These are phyloP conservation scores for Musa itinerans DNA, from an alignment of 176 grass and related monocot genomes.

Conservation along the genomic window DNA sequence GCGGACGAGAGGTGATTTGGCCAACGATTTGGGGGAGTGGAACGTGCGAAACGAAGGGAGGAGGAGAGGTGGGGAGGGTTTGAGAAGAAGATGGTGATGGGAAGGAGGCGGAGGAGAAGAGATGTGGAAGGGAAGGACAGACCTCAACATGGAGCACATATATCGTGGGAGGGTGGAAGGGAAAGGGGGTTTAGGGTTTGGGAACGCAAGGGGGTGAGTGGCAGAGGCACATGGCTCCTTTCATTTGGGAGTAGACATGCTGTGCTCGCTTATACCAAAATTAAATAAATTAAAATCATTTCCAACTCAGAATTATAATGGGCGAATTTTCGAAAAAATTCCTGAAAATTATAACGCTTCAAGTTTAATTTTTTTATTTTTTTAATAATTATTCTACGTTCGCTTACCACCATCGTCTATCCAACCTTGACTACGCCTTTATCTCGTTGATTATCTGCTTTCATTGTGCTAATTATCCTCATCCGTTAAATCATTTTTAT, in stretches of 20 bases:
- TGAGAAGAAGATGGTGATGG: not conserved
- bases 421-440: too few relatives aligned
- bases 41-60: not conserved
- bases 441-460: fast-evolving
- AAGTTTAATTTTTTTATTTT: too few relatives aligned
- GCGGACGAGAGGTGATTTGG: not conserved
- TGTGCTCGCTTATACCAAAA: not conserved
- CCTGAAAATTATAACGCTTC: too few relatives aligned
- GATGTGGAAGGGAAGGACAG: not conserved
- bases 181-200: not conserved
- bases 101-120: not conserved
- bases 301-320: too few relatives aligned
- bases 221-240: not conserved
- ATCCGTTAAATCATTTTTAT: too few relatives aligned
- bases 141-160: conserved; percentile 4
- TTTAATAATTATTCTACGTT: too few relatives aligned
- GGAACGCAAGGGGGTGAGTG: too few relatives aligned
- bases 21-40: not conserved
- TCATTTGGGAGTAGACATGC: not conserved
- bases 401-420: too few relatives aligned
- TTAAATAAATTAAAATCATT: too few relatives aligned
- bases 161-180: not conserved
- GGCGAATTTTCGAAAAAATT: too few relatives aligned
- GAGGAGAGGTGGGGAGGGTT: not conserved
- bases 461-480: too few relatives aligned